phyloP scores from a whole-genome alignment of 2,329 filamentous ascomycete species.

The Aspergillus persii region DNA sequence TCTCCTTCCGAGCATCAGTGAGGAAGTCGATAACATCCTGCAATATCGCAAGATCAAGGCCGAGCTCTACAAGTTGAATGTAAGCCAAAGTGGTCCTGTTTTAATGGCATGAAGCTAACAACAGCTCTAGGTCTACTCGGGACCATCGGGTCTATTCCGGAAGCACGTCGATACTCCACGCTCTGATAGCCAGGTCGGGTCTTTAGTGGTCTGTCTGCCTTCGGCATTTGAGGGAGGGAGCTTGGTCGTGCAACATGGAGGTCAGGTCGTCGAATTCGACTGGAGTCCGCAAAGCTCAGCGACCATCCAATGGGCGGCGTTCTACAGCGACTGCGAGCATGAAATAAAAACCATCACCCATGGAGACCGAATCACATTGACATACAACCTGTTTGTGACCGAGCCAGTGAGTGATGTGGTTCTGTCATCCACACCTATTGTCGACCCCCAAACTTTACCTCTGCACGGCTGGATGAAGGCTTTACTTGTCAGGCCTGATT shows the following conservation, averaged over 20 bases:
- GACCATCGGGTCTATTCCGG: constrained; percentile 51
- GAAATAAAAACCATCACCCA: constrained; percentile 46
- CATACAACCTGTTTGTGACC: constrained; percentile 57
- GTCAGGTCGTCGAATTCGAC: constrained; percentile 23
- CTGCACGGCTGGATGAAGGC: constrained; percentile 35
- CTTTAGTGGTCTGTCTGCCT: constrained; percentile 54
- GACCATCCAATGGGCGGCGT: constrained; percentile 36
- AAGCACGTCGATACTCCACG: constrained; percentile 56
- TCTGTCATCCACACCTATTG: constrained; percentile 7
- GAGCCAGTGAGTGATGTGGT: constrained; percentile 29
- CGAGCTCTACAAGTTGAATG: constrained; percentile 59
- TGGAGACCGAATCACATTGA: constrained; percentile 58
- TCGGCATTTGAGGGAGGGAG: constrained; percentile 32
- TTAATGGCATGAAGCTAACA: neutral
- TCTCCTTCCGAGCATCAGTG: constrained; percentile 39
- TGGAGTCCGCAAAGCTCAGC: constrained; percentile 24
- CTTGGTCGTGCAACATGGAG: constrained; percentile 34
- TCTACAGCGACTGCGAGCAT: constrained; percentile 39
- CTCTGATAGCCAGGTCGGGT: constrained; percentile 50
- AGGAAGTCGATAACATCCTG: constrained; percentile 8
- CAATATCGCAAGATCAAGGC: constrained; percentile 42
- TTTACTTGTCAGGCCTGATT: constrained; percentile 30
- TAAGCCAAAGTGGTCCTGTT: too few relatives aligned
- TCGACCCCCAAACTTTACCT: constrained; percentile 36
- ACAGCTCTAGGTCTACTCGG: constrained; percentile 48